phyloP scores from a whole-genome alignment of 306 rosid species.

The Luffa aegyptiaca region DNA sequence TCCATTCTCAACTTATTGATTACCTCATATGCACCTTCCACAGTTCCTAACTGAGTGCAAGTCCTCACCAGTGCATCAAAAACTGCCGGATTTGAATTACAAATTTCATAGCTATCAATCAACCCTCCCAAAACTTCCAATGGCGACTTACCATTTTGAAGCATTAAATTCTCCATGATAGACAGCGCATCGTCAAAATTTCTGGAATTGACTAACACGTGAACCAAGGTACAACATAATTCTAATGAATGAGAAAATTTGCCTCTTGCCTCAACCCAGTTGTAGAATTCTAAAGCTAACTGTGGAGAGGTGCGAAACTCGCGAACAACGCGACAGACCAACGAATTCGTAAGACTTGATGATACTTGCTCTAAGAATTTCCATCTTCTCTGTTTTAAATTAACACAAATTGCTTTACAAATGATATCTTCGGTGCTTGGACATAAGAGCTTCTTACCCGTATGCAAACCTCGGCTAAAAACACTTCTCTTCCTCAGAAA shows the following conservation, averaged over 20 bases:
- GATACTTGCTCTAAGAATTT: conserved; percentile 31
- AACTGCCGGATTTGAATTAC: conserved; percentile 26
- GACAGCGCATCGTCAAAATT: conserved; percentile 34
- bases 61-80: conserved; percentile 54
- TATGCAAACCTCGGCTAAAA: conserved; percentile 19
- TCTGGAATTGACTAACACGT: conserved; percentile 42
- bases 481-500: conserved; percentile 11
- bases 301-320: conserved; percentile 34
- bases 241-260: conserved; percentile 22
- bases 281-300: conserved; percentile 39
- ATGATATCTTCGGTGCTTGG: conserved; percentile 38
- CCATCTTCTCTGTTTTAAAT: conserved; percentile 41
- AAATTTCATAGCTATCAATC: conserved; percentile 21
- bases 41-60: conserved; percentile 30
- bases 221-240: conserved; percentile 34
- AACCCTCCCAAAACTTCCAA: conserved; percentile 36
- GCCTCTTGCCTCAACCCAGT: conserved; percentile 23
- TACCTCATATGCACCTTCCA: conserved; percentile 42
- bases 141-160: conserved; percentile 18
- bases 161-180: conserved; percentile 29
- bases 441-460: conserved; percentile 26
- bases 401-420: conserved; percentile 35
- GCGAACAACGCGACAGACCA: conserved; percentile 33
- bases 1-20: conserved; percentile 21
- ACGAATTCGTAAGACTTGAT: conserved; percentile 21